These are phyloP conservation scores for Stenogyne calaminthoides DNA, from an alignment of 305 asterid species.

Conservation along the genomic window DNA sequence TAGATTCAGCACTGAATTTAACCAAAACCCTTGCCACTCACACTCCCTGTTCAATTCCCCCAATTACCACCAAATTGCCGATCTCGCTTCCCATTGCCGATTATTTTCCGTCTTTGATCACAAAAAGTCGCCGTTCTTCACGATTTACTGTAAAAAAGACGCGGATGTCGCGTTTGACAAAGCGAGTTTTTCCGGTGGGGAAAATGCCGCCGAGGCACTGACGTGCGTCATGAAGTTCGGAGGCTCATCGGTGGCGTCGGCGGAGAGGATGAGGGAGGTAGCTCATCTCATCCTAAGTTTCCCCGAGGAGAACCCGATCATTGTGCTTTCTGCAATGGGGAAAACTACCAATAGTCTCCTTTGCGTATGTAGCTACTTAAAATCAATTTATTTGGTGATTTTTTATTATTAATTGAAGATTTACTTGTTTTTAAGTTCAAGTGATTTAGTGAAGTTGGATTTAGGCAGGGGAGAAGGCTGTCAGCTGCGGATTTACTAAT, in stretches of 20 bases:
- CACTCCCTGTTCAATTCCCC: slow-evolving; percentile 1
- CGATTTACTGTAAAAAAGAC: slow-evolving; percentile 17
- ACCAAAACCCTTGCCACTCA: slow-evolving; percentile 13
- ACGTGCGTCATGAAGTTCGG: slow-evolving; percentile 86
- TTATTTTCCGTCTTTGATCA: slow-evolving; percentile 18
- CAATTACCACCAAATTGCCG: slow-evolving; percentile 29
- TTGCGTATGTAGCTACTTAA: slow-evolving; percentile 31
- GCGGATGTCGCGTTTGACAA: slow-evolving; percentile 25
- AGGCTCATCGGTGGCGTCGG: slow-evolving; percentile 79
- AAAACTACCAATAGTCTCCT: slow-evolving; percentile 72
- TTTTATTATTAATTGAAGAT: neutral
- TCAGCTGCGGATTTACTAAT: slow-evolving; percentile 57
- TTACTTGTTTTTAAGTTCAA: neutral
- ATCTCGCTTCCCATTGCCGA: slow-evolving; percentile 23
- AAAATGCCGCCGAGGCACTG: slow-evolving; percentile 28
- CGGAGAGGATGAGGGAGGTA: slow-evolving; percentile 68
- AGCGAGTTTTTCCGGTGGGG: slow-evolving; percentile 16
- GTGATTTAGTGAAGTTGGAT: slow-evolving; percentile 24
- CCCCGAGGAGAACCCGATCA: slow-evolving; percentile 67
- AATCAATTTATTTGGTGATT: neutral
- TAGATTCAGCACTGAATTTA: neutral
- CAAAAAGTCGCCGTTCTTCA: neutral
- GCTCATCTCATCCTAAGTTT: slow-evolving; percentile 63
- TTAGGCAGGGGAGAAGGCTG: slow-evolving; percentile 77
- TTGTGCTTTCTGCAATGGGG: slow-evolving; percentile 84